phyloP scores from a whole-genome alignment of 148 eudicot species.

The Chenopodium album region DNA sequence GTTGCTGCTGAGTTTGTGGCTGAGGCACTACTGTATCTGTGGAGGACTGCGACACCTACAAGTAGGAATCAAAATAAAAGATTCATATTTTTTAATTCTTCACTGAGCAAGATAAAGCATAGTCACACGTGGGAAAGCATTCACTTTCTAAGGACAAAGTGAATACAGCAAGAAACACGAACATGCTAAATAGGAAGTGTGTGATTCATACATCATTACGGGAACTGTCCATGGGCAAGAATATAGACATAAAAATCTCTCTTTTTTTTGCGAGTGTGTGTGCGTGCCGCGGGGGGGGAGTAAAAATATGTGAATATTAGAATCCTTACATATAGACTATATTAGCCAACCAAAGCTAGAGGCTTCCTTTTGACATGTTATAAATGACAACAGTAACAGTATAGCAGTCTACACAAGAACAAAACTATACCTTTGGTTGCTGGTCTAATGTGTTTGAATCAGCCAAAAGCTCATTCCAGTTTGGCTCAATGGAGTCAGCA shows the following conservation, averaged over 20 bases:
- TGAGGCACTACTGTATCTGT: constrained; percentile 31
- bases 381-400: not conserved
- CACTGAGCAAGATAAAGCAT: not conserved
- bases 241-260: not conserved
- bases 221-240: not conserved
- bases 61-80: constrained; percentile 12
- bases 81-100: not conserved
- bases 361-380: not conserved
- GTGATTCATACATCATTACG: not conserved
- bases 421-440: constrained; percentile 53
- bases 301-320: not conserved
- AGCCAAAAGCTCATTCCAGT: constrained; percentile 61
- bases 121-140: not conserved
- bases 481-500: constrained; percentile 53
- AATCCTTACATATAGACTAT: not conserved
- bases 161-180: not conserved
- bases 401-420: not conserved
- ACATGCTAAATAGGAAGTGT: not conserved
- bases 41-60: constrained; percentile 47
- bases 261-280: not conserved
- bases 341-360: not conserved
- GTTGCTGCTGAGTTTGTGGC: constrained; percentile 35
- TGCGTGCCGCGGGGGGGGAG: not conserved
- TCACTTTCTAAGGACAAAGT: not conserved
- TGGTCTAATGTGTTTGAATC: constrained; percentile 49